Evolutionary conservation across 225 moss, liverwort and hornwort species (phyloP).

Genomic region (Asterella californica): DNA sequence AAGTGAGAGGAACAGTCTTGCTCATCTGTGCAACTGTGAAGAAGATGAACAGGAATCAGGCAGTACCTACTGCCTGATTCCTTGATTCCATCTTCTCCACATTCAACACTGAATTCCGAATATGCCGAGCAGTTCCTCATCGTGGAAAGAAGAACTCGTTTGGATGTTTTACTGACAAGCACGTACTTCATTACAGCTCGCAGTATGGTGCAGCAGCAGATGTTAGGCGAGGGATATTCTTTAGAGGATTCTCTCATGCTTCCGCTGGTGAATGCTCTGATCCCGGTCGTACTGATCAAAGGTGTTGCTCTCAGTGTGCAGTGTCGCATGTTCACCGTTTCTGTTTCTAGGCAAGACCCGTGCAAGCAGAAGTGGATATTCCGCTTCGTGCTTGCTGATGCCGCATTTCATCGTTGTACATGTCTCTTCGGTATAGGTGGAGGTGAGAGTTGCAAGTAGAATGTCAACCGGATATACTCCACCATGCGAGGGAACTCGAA

Average conservation of each 20-base stretch:
- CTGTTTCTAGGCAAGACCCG: neutral
- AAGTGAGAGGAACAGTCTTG: neutral
- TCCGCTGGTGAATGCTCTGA: neutral
- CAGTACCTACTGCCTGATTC: too few relatives aligned
- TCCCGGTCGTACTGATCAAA: neutral
- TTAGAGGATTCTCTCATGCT: neutral
- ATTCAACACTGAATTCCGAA: neutral
- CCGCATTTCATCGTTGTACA: too few relatives aligned
- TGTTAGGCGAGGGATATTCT: neutral
- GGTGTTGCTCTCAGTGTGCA: neutral
- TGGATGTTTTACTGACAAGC: neutral
- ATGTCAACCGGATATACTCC: constrained; percentile 1
- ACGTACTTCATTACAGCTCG: neutral
- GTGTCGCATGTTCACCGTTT: neutral
- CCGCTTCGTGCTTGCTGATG: neutral
- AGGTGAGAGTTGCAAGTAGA: neutral
- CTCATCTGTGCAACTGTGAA: neutral
- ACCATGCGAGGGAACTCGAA: neutral
- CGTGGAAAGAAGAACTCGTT: neutral
- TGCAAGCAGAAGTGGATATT: neutral
- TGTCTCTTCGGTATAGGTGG: neutral
- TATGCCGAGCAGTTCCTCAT: neutral
- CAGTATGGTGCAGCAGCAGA: neutral
- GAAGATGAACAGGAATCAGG: neutral
- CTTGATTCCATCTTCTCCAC: too few relatives aligned